Evolutionary conservation across 2,329 filamentous ascomycete species (phyloP).

Genomic region (Venturiaceae sp.): DNA sequence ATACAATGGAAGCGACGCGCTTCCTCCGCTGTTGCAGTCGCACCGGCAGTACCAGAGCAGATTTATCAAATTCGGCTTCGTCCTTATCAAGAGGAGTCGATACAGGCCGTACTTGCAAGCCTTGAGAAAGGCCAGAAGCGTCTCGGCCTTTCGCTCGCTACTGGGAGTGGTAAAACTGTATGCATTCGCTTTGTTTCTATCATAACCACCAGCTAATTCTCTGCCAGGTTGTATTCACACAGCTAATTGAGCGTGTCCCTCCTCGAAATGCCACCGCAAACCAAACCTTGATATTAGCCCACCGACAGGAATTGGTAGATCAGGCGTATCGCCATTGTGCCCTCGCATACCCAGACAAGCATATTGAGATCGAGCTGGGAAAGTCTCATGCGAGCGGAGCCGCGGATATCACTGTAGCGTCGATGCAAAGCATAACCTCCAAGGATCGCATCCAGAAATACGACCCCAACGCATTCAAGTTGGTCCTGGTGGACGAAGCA

Average conservation of each 20-base stretch:
- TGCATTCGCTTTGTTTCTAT: constrained; percentile 14
- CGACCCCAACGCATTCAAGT: constrained; percentile 69
- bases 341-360: constrained; percentile 68
- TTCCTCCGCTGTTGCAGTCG: not conserved
- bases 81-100: constrained; percentile 86
- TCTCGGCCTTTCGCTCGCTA: constrained; percentile 76
- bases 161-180: constrained; percentile 82
- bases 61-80: constrained; percentile 49
- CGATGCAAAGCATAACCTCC: constrained; percentile 74
- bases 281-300: constrained; percentile 83
- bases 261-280: constrained; percentile 47
- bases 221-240: constrained; percentile 80
- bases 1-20: not conserved
- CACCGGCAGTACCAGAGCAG: not conserved
- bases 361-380: constrained; percentile 88
- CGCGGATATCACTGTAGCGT: constrained; percentile 91
- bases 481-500: constrained; percentile 89
- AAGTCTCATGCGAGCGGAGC: constrained; percentile 61
- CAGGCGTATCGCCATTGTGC: constrained; percentile 83
- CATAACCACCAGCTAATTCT: constrained; percentile 3
- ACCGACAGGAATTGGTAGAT: constrained; percentile 86
- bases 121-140: constrained; percentile 64
- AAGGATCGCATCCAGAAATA: constrained; percentile 73
- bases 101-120: constrained; percentile 66
- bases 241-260: constrained; percentile 71